Evolutionary conservation across 225 moss, liverwort and hornwort species (phyloP), one percentile per base, ranked within the genome.

Genomic region (Marchantia polymorpha): DNA sequence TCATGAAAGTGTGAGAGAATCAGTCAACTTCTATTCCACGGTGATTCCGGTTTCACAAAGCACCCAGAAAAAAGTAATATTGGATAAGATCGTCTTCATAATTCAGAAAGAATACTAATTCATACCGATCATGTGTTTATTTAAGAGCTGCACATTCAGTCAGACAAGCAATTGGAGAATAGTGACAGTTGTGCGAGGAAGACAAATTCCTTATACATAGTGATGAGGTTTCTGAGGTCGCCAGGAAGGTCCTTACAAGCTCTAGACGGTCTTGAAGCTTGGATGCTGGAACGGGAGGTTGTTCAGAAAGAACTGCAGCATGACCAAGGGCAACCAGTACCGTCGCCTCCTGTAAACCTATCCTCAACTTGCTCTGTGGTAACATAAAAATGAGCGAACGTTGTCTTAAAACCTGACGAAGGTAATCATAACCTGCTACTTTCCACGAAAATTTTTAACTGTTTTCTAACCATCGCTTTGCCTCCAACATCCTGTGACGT

Each of bases 281-380:
- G 79, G 86, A 87, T 84, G 93, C 86, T 86, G 94, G 87, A 82
- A 99, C 92, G 54, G 52, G 76, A n/a, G 97, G 93, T 68, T 88
- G 80, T 86, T 99, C 95, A 72, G 92, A 88, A 75, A 95, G 89
- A 81, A 95, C 95, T 69, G 83, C 85, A 74, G 95, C 95, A 77
- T 95, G 93, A 26, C 84, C 99, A 81, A 99, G 85, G 52, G 99
- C 92, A 84, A 93, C 87, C 72, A 99, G 76, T 31, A 95, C 92
- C 26, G 99, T 99, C 80, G 91, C 87, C 86, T 99, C 95, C 85
- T 95, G 90, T 79, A 95, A 79, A 27, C 99, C 99, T 74, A 99
- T 99, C 77, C 99, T 92, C 79, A 95, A 84, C 86, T 99, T 99
- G 80, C 90, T 89, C 99, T 99, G 82, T 72, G 80, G 76, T 49